Evolutionary conservation across 2,329 filamentous ascomycete species (phyloP), one percentile per base, ranked within the genome.

Genomic region (Aureobasidium sp.): DNA sequence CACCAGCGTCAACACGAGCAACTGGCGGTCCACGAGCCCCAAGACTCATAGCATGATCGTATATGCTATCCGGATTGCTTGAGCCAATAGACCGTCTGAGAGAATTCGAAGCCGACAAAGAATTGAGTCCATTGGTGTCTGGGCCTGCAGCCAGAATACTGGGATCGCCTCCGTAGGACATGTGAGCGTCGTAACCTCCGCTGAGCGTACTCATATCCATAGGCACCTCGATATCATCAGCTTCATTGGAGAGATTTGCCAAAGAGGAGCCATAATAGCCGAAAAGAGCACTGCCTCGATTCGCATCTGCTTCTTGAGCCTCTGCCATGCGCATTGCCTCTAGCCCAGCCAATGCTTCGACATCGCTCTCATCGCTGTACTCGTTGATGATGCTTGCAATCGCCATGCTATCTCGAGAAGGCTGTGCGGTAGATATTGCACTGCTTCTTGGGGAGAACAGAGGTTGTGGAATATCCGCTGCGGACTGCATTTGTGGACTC

Each of bases 291-390:
- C 68, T 41, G 72, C 83, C 80, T 54, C 85, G 84, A 25, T 75
- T 77, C 64, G 81, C 80, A 48, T 83, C 79, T 6, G 75, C 79
- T 63, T 95, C 89, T 71, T 86, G 81, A 72, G 91, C 84, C 64
- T 96, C 91, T 5, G 91, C 91, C 75, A 92, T 85, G 63, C 86
- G 86, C 82, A 97, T 85, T 66, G 91, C 91, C 70, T 89, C 83
- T 57, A 95, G 77, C 16, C 94, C 93, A 63, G 90, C 90, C 42
- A 88, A 86, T 25, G 89, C 93, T 73, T 97, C 93, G 0, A 89
- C 86, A 70, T 97, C 93, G 70, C 91, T 95, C 54, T 95, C 91
- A 60, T 93, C 88, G 65, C 80, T 79, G 67, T 81, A 81, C 6
- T 76, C 54, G 34, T 59, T 59, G 48, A 59, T 53, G 30, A 58